Conservation (phyloP, 23 red algal genomes). For the Gracilaria caudata region DNA sequence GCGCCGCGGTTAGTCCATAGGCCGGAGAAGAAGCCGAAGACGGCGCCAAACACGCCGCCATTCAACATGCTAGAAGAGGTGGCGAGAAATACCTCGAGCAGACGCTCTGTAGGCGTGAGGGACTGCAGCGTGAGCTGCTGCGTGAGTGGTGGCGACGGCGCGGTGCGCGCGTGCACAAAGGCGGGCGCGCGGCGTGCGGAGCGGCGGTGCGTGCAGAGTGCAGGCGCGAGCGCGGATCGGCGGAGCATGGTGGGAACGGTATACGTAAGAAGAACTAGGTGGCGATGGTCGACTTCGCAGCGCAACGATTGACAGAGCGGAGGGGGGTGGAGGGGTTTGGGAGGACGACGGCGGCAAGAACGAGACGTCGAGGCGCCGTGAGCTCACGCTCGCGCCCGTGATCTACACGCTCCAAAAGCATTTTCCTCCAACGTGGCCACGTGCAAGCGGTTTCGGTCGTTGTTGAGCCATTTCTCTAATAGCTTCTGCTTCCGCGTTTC, state of each 20-base stretch:
- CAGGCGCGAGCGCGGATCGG: conserved; percentile 26
- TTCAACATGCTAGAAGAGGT: conserved; percentile 69
- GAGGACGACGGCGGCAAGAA: background rate
- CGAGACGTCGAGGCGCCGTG: background rate
- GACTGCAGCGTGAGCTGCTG: conserved; percentile 34
- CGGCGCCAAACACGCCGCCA: conserved; percentile 78
- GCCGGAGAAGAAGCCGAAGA: conserved; percentile 90
- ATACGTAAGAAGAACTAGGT: background rate
- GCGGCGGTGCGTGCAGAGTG: conserved; percentile 7
- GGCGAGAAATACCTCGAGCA: conserved; percentile 51
- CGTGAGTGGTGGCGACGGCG: conserved; percentile 21
- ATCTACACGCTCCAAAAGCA: too few species aligned
- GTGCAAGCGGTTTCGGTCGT: too few species aligned
- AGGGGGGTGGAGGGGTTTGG: background rate
- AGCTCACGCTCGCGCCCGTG: background rate
- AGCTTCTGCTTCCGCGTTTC: too few species aligned
- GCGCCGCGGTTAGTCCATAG: conserved; percentile 51
- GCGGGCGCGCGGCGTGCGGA: background rate
- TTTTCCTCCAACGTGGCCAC: conserved; percentile 22
- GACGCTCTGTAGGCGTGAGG: conserved; percentile 44
- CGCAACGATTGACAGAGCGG: background rate
- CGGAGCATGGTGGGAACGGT: background rate
- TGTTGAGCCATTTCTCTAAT: too few species aligned
- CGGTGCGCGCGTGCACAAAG: conserved; percentile 5
- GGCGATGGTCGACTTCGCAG: background rate